Evolutionary conservation across 139 green algal genomes (phyloP).

Genomic region (Deuterostichococcus epilithicus): DNA sequence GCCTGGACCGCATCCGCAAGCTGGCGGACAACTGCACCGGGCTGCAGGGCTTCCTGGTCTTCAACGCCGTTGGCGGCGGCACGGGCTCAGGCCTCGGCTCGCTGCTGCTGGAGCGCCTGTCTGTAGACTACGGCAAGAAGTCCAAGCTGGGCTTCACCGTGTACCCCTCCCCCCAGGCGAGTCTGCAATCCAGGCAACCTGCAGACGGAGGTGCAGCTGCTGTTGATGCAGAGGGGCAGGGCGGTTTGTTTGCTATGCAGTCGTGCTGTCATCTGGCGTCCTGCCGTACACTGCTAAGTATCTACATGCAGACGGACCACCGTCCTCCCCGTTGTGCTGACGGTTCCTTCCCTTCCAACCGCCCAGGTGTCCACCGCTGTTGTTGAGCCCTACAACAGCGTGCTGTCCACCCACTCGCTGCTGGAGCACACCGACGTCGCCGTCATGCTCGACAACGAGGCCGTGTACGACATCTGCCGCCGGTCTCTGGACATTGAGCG

Average conservation of each 20-base stretch:
- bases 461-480: slow-evolving; percentile 97
- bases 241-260: too few relatives aligned
- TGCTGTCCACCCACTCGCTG: slow-evolving; percentile 95
- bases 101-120: slow-evolving; percentile 94
- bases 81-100: slow-evolving; percentile 95
- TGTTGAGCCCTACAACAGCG: slow-evolving; percentile 96
- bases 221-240: not conserved
- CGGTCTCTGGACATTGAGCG: slow-evolving; percentile 94
- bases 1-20: slow-evolving; percentile 94
- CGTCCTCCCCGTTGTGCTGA: too few relatives aligned
- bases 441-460: slow-evolving; percentile 97
- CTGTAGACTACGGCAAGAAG: slow-evolving; percentile 99
- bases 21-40: slow-evolving; percentile 96
- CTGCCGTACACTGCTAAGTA: too few relatives aligned
- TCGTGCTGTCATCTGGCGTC: too few relatives aligned
- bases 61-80: slow-evolving; percentile 93
- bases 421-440: slow-evolving; percentile 97
- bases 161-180: slow-evolving; percentile 86
- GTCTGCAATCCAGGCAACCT: not conserved
- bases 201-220: not conserved
- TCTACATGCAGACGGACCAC: too few relatives aligned
- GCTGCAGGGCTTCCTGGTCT: slow-evolving; percentile 96
- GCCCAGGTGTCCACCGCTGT: slow-evolving; percentile 86
- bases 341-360: too few relatives aligned
- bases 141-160: slow-evolving; percentile 98